Evolutionary conservation across 768 basidiomycete genomes (phyloP).

Genomic region (Termitomyces heimii): DNA sequence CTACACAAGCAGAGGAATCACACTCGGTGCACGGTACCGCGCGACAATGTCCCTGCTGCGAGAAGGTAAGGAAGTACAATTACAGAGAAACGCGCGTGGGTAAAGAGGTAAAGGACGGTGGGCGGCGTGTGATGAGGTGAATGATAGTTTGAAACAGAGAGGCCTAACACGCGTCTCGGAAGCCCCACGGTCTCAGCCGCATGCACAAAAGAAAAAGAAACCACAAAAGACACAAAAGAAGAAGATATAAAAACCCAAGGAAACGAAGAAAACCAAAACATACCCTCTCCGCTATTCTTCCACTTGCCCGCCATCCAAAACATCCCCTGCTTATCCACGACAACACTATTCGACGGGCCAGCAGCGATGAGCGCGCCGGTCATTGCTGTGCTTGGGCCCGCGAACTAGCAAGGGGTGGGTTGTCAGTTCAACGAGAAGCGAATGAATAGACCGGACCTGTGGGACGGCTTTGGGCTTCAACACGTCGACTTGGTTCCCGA

Average conservation of each 20-base stretch:
- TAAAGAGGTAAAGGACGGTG: not conserved
- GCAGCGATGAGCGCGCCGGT: slow-evolving; percentile 64
- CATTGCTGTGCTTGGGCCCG: slow-evolving; percentile 59
- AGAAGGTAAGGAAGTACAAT: not conserved
- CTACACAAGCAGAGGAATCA: not conserved
- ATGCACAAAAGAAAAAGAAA: not conserved
- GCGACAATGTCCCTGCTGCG: slow-evolving; percentile 1
- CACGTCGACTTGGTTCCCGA: slow-evolving; percentile 79
- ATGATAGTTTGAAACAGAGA: no score
- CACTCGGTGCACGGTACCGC: not conserved
- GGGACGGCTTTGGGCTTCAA: slow-evolving; percentile 81
- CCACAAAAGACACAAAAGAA: not conserved
- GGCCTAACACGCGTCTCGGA: not conserved
- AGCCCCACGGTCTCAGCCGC: no score
- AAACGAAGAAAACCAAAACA: slow-evolving; percentile 1
- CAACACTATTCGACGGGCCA: slow-evolving; percentile 80
- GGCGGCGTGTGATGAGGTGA: no score
- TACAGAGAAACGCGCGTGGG: not conserved
- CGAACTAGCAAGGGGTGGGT: slow-evolving; percentile 42
- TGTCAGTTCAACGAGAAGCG: not conserved
- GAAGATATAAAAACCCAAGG: not conserved
- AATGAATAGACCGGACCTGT: slow-evolving; percentile 37
- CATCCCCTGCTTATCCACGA: slow-evolving; percentile 81
- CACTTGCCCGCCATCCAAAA: slow-evolving; percentile 90
- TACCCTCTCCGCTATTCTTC: slow-evolving; percentile 94